phyloP scores from a whole-genome alignment of 805 yeast species.

The Cephaloascus albidus region DNA sequence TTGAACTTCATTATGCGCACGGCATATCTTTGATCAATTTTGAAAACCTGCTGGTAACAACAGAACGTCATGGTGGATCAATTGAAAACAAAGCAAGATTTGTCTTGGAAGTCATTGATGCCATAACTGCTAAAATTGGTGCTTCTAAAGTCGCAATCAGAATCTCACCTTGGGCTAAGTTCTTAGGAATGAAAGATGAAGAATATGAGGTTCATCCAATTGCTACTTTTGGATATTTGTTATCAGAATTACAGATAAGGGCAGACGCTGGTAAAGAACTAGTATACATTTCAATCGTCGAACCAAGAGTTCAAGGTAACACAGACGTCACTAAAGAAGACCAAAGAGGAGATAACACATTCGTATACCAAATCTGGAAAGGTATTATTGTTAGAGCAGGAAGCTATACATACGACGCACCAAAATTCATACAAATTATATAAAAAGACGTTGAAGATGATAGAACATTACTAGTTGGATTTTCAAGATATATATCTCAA shows the following conservation, averaged over 20 bases:
- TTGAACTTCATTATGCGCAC: constrained; percentile 31
- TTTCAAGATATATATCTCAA: constrained; percentile 41
- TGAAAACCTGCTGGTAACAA: too few species aligned
- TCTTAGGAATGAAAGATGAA: constrained; percentile 13
- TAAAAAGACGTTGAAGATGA: constrained; percentile 12
- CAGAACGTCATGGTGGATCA: constrained; percentile 22
- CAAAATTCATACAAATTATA: constrained; percentile 7
- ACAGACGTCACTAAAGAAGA: constrained; percentile 10
- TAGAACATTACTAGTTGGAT: constrained; percentile 19
- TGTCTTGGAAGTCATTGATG: constrained; percentile 23
- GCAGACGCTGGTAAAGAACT: constrained; percentile 15
- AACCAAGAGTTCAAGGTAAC: constrained; percentile 20
- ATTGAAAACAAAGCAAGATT: constrained; percentile 28
- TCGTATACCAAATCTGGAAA: constrained; percentile 20
- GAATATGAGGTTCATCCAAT: constrained; percentile 3
- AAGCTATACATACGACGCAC: constrained; percentile 14
- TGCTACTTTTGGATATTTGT: constrained; percentile 14
- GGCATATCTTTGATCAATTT: constrained; percentile 30
- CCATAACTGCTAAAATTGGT: constrained; percentile 22
- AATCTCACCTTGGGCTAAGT: constrained; percentile 25
- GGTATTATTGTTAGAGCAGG: constrained; percentile 19
- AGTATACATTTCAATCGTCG: constrained; percentile 26
- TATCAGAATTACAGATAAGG: constrained; percentile 19
- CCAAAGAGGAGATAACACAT: constrained; percentile 11
- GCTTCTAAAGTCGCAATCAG: constrained; percentile 23